Percentiles rank a stretch among this genome's conserved stretches.
Conservation (phyloP, 176 grass and related monocot genomes). For the Musa troglodytarum region DNA sequence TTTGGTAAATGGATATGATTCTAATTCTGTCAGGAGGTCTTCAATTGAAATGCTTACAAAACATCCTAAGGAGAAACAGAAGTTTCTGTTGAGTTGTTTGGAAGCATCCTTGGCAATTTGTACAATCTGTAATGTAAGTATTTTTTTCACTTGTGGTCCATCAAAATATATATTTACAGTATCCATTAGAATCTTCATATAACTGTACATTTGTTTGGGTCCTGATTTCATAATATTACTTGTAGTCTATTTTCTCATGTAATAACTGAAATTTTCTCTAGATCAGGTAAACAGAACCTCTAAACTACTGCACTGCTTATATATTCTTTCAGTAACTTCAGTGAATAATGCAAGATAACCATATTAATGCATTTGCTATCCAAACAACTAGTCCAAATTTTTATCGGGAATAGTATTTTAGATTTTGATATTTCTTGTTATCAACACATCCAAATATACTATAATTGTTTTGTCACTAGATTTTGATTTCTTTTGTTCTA, state of each 20-base stretch:
- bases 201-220: not conserved
- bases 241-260: constrained; percentile 1
- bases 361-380: no score
- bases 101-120: constrained; percentile 81
- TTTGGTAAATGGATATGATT: constrained; percentile 69
- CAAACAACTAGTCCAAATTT: no score
- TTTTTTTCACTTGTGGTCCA: not conserved
- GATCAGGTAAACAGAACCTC: no score
- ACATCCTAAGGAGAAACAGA: constrained; percentile 59
- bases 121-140: constrained; percentile 79
- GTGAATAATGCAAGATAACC: no score
- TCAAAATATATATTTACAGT: not conserved
- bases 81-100: constrained; percentile 65
- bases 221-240: not conserved
- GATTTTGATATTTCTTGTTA: no score
- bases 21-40: constrained; percentile 50
- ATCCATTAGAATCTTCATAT: not conserved
- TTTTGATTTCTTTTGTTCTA: not conserved
- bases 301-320: no score
- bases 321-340: no score
- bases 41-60: constrained; percentile 66
- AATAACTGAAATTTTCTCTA: no score
- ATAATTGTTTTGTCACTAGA: no score
- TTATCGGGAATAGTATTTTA: no score
- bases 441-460: no score